Base-by-base conservation (phyloP, 345 rosid genomes). In the Eucalyptus regnans region DNA sequence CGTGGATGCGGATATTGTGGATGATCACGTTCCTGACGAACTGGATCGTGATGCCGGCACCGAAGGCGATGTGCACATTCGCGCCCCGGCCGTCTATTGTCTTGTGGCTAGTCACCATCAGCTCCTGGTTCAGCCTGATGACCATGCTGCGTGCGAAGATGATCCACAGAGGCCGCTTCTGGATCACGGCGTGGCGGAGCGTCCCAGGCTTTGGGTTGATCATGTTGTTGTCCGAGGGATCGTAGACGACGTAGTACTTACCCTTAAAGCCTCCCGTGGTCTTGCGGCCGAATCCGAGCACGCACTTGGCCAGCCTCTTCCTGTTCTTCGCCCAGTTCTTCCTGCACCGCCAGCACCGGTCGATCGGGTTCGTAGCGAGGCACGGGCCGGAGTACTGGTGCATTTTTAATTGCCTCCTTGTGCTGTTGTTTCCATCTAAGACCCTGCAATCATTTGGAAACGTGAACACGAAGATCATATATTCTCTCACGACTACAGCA, bases 31-130 rank as follows among this genome's bases (percentile, higher is more conserved):
- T 94, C 80, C 91, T 89, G n/a, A 92, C 95, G 79, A 91, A 95
- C 62, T 97, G 98, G 10, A 97, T 29, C 8, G 95, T 96, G 23
- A 97, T 86, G 16, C 97, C 95, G 44, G 94, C 96, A 1, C 99
- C 99, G 18, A 83, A 68, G 44, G 93, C 94, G 46, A 96, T 93
- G 60, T 94, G 96, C 86, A 96, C 93, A 29, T 87, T 93, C 6
- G 92, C 96, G 37, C 99, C 98, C 33, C 99, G 92, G 8, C 90
- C 99, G n/a, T 96, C 99, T 48, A 97, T 96, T 10, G 99, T 97
- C 91, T 96, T 96, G 87, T 95, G 88, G 86, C 94, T 90, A 1
- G 89, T 46, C 56, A 97, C 44, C 37, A 95, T 88, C 17, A 97
- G 89, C 90, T 97, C 98, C 86, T 96, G 93, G 56, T 87, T 86